Evolutionary conservation across 805 yeast genomes (phyloP), one percentile per base, ranked within the genome.

Genomic region (Pichia sporocuriosa): DNA sequence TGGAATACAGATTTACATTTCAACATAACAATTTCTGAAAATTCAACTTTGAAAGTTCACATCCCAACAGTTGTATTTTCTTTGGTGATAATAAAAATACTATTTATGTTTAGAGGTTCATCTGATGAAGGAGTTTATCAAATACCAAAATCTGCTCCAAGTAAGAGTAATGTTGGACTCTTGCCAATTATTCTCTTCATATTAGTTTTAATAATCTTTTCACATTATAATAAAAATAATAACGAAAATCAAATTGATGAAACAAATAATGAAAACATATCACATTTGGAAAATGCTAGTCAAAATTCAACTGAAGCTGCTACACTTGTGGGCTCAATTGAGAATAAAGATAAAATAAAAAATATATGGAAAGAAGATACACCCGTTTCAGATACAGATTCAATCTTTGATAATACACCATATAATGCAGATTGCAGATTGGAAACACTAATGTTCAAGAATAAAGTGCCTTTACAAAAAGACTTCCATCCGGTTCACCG

Each of bases 1-100:
- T 59, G 63, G 61, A 52, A 56, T 15, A 30, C 58, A 21, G 59
- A 60, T 44, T 35, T 57, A 4, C 55, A 53, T 37, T 41, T 60
- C n/a, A 55, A 56, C 35, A 39, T 61, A 4, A 46, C 49, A 2
- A 44, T 50, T 13, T 45, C 60, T 0, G 47, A 54, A 17, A 44
- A 52, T 13, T 45, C 48, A 12, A 46, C 49, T 3, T 35, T 53
- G 3, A 51, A 52, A 34, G 12, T 61, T 5, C 65, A 61, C 44
- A 44, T 60, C 16, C 64, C 64, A 12, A 41, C 57, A 3, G 27
- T 53, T 9, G 20, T 49, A 2, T 16, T 50, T 13, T 40, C 37
- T 1, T 8, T 53, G 1, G 13, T 51, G 6, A 29, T 21, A 6
- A 11, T 56, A 4, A 57, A 57, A 31, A 7, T 46, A 4, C 2